Conservation (phyloP, 2,329 filamentous ascomycete genomes). For the Trichoderma brevicompactum region DNA sequence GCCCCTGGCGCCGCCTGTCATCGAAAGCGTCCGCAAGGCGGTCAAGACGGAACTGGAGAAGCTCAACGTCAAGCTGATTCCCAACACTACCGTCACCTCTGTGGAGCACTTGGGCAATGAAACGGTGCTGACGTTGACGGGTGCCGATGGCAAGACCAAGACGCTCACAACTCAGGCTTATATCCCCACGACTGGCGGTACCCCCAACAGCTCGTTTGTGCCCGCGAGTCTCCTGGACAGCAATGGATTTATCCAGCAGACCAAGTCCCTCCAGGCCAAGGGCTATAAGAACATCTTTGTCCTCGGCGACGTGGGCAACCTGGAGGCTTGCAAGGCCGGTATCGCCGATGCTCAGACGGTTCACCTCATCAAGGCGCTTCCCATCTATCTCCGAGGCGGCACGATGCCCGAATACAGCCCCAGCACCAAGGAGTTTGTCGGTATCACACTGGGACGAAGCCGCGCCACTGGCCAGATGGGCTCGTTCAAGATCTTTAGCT, state of each 20-base stretch:
- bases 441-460: slow-evolving; percentile 47
- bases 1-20: slow-evolving; percentile 44
- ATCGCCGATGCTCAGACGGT: slow-evolving; percentile 41
- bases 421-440: slow-evolving; percentile 40
- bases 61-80: slow-evolving; percentile 50
- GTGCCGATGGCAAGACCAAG: slow-evolving; percentile 41
- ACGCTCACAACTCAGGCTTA: slow-evolving; percentile 51
- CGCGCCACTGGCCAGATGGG: slow-evolving; percentile 47
- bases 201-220: slow-evolving; percentile 51
- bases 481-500: slow-evolving; percentile 44
- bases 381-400: slow-evolving; percentile 40
- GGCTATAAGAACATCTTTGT: slow-evolving; percentile 50
- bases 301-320: slow-evolving; percentile 49
- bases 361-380: slow-evolving; percentile 44
- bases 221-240: slow-evolving; percentile 45
- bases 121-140: slow-evolving; percentile 43
- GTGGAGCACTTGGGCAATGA: slow-evolving; percentile 36
- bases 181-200: slow-evolving; percentile 52
- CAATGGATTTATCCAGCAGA: slow-evolving; percentile 45
- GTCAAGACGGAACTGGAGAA: slow-evolving; percentile 47
- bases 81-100: slow-evolving; percentile 45
- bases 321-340: slow-evolving; percentile 44
- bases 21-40: slow-evolving; percentile 46
- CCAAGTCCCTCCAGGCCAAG: slow-evolving; percentile 43
- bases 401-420: slow-evolving; percentile 40